These are phyloP conservation scores for Blastocystis sp. DNA, from an alignment of 352 stramenopile genomes.

Conservation along the genomic window DNA sequence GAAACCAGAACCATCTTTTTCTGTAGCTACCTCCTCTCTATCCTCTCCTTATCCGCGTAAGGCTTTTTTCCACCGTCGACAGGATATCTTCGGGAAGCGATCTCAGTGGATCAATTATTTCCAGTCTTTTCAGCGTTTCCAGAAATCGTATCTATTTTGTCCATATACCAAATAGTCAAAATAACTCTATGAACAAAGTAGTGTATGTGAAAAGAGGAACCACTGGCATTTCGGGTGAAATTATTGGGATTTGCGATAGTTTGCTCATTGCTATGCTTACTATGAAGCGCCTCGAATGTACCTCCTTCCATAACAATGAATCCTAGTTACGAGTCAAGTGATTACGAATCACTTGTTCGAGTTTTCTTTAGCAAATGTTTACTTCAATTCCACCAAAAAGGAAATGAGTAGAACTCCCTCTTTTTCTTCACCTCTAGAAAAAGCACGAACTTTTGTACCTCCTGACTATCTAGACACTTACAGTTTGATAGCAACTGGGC, in stretches of 20 bases:
- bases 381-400: not conserved
- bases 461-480: not conserved
- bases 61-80: not conserved
- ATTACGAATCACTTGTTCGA: slow-evolving; percentile 3
- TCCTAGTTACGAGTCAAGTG: not conserved
- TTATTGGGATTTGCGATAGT: slow-evolving; percentile 43
- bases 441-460: not conserved
- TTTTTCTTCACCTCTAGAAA: not conserved
- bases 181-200: not conserved
- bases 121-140: not conserved
- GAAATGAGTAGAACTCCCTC: not conserved
- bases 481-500: not conserved
- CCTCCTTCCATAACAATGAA: not conserved
- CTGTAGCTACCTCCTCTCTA: not conserved
- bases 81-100: not conserved
- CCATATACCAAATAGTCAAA: not conserved
- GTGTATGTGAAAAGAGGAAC: slow-evolving; percentile 35
- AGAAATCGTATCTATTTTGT: not conserved
- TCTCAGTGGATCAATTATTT: not conserved
- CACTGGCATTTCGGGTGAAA: slow-evolving; percentile 25
- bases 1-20: no score
- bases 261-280: slow-evolving; percentile 5
- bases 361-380: not conserved
- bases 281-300: not conserved
- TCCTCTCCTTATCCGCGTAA: not conserved